Conservation (phyloP, 208 protist genomes). For the Novymonas esmeraldas region DNA sequence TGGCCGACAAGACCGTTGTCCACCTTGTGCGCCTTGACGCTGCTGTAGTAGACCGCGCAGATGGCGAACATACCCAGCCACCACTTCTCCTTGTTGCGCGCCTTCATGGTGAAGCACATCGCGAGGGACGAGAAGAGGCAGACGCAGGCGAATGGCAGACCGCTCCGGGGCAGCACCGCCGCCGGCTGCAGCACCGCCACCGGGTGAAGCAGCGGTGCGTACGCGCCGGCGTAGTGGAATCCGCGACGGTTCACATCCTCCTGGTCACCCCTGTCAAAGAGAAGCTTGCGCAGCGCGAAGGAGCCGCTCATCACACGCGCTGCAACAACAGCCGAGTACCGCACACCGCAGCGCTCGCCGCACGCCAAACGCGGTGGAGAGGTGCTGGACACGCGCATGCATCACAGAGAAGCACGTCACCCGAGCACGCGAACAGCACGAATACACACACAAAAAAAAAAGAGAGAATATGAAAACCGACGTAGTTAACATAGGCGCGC, state of each 20-base stretch:
- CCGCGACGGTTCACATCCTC: conserved; percentile 53
- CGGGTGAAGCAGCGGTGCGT: conserved; percentile 54
- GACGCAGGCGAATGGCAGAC: conserved; percentile 41
- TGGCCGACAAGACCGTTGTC: conserved; percentile 84
- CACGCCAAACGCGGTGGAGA: too few species aligned
- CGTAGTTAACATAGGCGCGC: too few species aligned
- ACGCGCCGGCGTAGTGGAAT: conserved; percentile 72
- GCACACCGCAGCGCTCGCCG: too few species aligned
- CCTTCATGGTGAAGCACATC: conserved; percentile 79
- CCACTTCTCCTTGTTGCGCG: conserved; percentile 79
- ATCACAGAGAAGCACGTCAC: too few species aligned
- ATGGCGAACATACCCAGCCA: conserved; percentile 86
- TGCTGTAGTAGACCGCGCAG: conserved; percentile 76
- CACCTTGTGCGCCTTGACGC: conserved; percentile 87
- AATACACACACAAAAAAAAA: too few species aligned
- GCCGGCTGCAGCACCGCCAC: conserved; percentile 53
- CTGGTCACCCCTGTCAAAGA: conserved; percentile 57
- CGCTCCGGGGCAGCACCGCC: conserved; percentile 57
- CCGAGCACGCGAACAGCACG: too few species aligned
- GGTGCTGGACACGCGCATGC: too few species aligned
- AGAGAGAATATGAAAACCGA: too few species aligned
- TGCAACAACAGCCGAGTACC: too few species aligned
- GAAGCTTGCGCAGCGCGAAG: conserved; percentile 69
- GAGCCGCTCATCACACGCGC: conserved; percentile 59
- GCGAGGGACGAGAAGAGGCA: conserved; percentile 59